These are phyloP conservation scores for Nakazawaea ishiwadae DNA, from an alignment of 805 yeast genomes.

Conservation along the genomic window DNA sequence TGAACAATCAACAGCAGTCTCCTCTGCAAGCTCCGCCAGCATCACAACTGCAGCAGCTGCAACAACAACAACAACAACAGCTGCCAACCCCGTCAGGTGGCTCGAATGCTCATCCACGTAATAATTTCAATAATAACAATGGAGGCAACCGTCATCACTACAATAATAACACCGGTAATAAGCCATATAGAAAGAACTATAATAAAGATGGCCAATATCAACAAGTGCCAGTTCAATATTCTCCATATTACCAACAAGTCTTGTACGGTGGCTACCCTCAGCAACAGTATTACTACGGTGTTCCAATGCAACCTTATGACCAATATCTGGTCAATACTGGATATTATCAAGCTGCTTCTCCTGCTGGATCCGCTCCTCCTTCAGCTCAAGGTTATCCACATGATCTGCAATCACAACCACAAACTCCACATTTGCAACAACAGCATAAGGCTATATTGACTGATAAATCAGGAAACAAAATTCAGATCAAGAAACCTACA, in stretches of 20 bases:
- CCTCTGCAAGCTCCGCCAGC: slow-evolving; percentile 8
- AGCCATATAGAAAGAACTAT: slow-evolving; percentile 12
- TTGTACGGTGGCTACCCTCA: slow-evolving; percentile 5
- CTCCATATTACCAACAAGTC: not conserved
- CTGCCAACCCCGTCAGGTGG: slow-evolving; percentile 1
- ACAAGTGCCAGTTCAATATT: slow-evolving; percentile 5
- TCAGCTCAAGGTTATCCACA: slow-evolving; percentile 1
- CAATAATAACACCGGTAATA: slow-evolving; percentile 7
- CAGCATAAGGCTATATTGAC: slow-evolving; percentile 7
- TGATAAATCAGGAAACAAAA: slow-evolving; percentile 10
- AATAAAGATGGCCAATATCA: slow-evolving; percentile 10
- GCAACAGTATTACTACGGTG: slow-evolving; percentile 6
- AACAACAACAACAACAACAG: slow-evolving; percentile 9
- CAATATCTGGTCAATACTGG: slow-evolving; percentile 3
- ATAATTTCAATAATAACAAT: slow-evolving; percentile 3
- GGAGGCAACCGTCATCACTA: slow-evolving; percentile 1
- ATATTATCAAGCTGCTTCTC: slow-evolving; percentile 2
- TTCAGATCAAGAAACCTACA: slow-evolving; percentile 5
- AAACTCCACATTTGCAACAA: too few species aligned
- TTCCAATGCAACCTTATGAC: slow-evolving; percentile 5
- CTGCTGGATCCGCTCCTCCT: too few species aligned
- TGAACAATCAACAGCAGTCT: not conserved
- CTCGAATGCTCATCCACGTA: slow-evolving; percentile 8
- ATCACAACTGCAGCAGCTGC: slow-evolving; percentile 7
- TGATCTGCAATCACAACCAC: slow-evolving; percentile 1